Base-by-base conservation (phyloP, 139 green algal species). In the Volvox africanus region DNA sequence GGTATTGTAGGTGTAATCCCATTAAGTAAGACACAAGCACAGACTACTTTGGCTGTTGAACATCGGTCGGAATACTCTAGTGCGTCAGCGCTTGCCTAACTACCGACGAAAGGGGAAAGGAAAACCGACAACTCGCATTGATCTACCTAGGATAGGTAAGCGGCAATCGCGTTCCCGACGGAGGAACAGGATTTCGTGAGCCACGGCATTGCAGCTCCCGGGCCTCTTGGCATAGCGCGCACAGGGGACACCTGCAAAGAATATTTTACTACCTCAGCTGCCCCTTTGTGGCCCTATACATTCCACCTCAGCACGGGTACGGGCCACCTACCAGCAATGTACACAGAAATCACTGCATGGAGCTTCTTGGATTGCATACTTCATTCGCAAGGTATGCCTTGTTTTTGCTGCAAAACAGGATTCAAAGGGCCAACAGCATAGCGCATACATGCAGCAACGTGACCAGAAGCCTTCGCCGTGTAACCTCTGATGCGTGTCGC, bases 201-300 rank as follows among this genome's bases (percentile, higher is more conserved):
- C 83, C 68, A 16, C 69, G 85, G 30, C 55, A 65, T 50, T 83
- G 71, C 21, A 83, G 19, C 30, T 90, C 86, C 16, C 86, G 86
- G 19, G 86, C 86, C n/a, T 90, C 86, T 26, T 90, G 86, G 30
- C 86, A 90, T 5, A 90, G 1, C 1, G 86, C 86, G 50, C 86
- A 90, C 0, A 9, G 20, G 11, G 44, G 30, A 55, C 71, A 90
- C 85, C 85, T 89, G 85, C 30, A 61, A 2, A 44, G 0, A 28
- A 22, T 2, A 33, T 19, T 35, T 20, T 24, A 24, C 79, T 30
- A 32, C 21, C 18, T 82, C 30, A 82, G 77, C 28, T 36, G 26
- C 73, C 44, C 17, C 12, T 18, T 80, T 36, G 73, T 80, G 12
- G 73, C 20, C 28, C 24, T 13, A 33, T 32, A 80, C 20, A 80